phyloP scores from a whole-genome alignment of 352 stramenopile species.

The Pythium pyrilobum region DNA sequence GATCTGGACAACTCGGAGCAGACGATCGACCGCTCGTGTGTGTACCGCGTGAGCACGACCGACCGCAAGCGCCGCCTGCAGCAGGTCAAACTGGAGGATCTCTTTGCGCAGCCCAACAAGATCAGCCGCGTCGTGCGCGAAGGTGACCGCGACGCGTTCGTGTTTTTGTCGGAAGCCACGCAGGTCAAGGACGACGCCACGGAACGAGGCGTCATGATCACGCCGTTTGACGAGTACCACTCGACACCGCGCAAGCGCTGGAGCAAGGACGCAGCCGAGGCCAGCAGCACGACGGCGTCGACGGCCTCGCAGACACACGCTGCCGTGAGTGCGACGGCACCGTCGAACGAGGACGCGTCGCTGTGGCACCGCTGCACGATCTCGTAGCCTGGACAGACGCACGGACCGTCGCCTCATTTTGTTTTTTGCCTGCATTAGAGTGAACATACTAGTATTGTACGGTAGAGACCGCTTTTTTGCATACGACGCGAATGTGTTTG shows the following conservation, averaged over 20 bases:
- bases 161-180: conserved; percentile 22
- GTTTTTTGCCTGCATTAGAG: too few relatives aligned
- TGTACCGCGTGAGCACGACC: conserved; percentile 58
- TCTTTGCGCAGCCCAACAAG: conserved; percentile 52
- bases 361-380: conserved; percentile 58
- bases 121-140: conserved; percentile 61
- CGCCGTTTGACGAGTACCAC: conserved; percentile 50
- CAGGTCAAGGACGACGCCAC: conserved; percentile 31
- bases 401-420: too few relatives aligned
- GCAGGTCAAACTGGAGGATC: conserved; percentile 58
- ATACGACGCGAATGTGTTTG: too few relatives aligned
- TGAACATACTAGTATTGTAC: too few relatives aligned
- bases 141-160: conserved; percentile 53
- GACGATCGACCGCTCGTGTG: conserved; percentile 55
- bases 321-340: not conserved
- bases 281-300: conserved; percentile 2
- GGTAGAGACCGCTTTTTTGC: too few relatives aligned
- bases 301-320: conserved; percentile 9
- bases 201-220: conserved; percentile 37
- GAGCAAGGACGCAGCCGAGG: conserved; percentile 18
- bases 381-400: too few relatives aligned
- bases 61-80: conserved; percentile 49
- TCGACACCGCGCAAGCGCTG: conserved; percentile 16
- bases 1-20: conserved; percentile 49
- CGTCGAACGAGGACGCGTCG: conserved; percentile 19